These are phyloP conservation scores for Podaxis sp. DNA, from an alignment of 768 basidiomycete species.

Conservation along the genomic window DNA sequence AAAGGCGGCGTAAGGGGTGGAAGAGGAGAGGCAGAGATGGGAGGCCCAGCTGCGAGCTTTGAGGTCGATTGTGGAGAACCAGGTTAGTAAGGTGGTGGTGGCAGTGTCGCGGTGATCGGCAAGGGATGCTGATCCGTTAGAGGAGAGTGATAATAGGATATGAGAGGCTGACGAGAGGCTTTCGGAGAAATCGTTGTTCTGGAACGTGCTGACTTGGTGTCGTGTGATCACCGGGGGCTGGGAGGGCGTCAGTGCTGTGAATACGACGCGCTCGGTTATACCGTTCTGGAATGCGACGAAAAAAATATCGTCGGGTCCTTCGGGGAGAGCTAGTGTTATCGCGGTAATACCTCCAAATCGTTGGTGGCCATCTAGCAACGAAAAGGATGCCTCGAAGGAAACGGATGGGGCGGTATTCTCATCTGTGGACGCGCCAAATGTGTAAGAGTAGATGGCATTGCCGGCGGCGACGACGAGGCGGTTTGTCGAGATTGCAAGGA, in stretches of 20 bases:
- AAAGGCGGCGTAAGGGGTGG: conserved; percentile 64
- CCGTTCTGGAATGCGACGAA: conserved; percentile 62
- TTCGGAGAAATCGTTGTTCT: conserved; percentile 52
- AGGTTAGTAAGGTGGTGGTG: neutral
- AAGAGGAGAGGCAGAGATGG: conserved; percentile 50
- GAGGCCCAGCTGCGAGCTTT: conserved; percentile 61
- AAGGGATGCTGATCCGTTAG: conserved; percentile 44
- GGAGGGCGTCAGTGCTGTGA: conserved; percentile 14
- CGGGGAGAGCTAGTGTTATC: conserved; percentile 47
- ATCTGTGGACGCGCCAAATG: conserved; percentile 33
- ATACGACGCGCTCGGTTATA: conserved; percentile 38
- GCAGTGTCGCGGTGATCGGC: conserved; percentile 11
- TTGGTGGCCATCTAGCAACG: conserved; percentile 34
- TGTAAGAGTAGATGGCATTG: conserved; percentile 54
- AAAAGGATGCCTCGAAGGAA: conserved; percentile 44
- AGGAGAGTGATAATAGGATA: conserved; percentile 56
- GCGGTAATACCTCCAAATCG: conserved; percentile 53
- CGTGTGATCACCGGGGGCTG: neutral
- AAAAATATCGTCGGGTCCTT: conserved; percentile 42
- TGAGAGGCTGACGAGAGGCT: conserved; percentile 48
- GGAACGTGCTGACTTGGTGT: conserved; percentile 21
- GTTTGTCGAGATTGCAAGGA: conserved; percentile 52
- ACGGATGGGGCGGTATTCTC: conserved; percentile 41
- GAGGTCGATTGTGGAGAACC: conserved; percentile 39
- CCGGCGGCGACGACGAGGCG: conserved; percentile 66